phyloP scores from a whole-genome alignment of 2,329 filamentous ascomycete genomes.

The Talaromyces verruculosus region DNA sequence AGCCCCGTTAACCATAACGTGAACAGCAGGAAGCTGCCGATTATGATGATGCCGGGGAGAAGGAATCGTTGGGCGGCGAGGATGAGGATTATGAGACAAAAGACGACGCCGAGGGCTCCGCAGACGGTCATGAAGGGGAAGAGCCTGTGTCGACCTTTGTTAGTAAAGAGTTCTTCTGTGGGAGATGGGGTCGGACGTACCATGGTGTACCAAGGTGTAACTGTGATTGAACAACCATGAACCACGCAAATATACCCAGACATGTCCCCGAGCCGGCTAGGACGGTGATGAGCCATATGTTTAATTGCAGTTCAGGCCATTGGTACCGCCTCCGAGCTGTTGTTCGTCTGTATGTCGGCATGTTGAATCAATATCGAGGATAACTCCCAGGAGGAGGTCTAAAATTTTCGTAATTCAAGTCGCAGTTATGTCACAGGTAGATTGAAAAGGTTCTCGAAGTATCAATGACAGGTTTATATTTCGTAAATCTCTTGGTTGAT shows the following conservation, averaged over 20 bases:
- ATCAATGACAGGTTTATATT: not conserved
- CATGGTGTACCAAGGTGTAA: conserved; percentile 60
- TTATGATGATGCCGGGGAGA: conserved; percentile 59
- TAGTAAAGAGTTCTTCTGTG: not conserved
- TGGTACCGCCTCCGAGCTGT: conserved; percentile 45
- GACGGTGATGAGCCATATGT: conserved; percentile 65
- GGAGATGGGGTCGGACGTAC: conserved; percentile 39
- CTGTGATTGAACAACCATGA: conserved; percentile 58
- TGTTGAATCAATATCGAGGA: not conserved
- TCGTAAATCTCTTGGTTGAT: not conserved
- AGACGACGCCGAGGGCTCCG: conserved; percentile 57
- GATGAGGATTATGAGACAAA: conserved; percentile 59
- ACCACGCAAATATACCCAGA: conserved; percentile 61
- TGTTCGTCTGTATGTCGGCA: conserved; percentile 26
- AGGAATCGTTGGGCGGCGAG: conserved; percentile 58
- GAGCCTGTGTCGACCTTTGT: conserved; percentile 49
- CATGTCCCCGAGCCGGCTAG: conserved; percentile 58
- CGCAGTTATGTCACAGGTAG: not conserved
- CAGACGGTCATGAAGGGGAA: conserved; percentile 64
- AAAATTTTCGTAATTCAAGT: not conserved
- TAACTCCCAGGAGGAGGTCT: not conserved
- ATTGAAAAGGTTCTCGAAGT: not conserved
- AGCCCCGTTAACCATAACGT: conserved; percentile 62
- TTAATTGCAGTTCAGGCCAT: conserved; percentile 66
- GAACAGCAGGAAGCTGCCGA: conserved; percentile 61